Percentiles rank a stretch among this genome's conserved stretches.
These are phyloP conservation scores for Lasiosphaeris hirsuta DNA, from an alignment of 495 filamentous ascomycete genomes.

Conservation along the genomic window DNA sequence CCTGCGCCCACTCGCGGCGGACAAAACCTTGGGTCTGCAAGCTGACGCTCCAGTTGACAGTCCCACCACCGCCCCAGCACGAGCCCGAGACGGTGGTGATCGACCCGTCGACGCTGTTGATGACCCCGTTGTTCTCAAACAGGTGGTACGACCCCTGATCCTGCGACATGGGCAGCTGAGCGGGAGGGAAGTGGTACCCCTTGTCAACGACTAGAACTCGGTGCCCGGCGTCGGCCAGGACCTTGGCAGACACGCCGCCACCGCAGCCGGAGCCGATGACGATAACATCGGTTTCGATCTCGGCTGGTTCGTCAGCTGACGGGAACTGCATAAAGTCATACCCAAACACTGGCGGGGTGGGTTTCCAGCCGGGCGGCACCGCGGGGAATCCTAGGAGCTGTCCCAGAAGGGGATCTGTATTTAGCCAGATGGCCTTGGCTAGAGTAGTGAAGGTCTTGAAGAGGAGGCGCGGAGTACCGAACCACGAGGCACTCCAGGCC, in stretches of 20 bases:
- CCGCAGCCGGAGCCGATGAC: constrained; percentile 87
- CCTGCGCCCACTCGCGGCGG: constrained; percentile 73
- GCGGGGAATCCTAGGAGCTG: constrained; percentile 61
- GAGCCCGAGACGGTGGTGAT: constrained; percentile 63
- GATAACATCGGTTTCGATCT: constrained; percentile 74
- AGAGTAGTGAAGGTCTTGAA: constrained; percentile 55
- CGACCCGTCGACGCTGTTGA: constrained; percentile 60
- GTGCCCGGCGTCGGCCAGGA: constrained; percentile 67
- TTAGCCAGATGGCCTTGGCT: constrained; percentile 56
- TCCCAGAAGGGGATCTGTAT: constrained; percentile 54
- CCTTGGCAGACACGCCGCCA: constrained; percentile 78
- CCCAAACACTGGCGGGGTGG: constrained; percentile 43
- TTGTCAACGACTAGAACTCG: constrained; percentile 82
- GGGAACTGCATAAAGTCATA: constrained; percentile 52
- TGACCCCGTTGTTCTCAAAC: constrained; percentile 57
- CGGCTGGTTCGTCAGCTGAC: constrained; percentile 27
- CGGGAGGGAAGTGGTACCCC: constrained; percentile 65
- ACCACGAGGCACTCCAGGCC: constrained; percentile 55
- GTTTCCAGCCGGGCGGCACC: constrained; percentile 58
- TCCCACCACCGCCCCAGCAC: constrained; percentile 83
- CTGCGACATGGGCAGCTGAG: constrained; percentile 69
- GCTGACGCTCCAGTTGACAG: constrained; percentile 84
- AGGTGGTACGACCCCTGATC: constrained; percentile 55
- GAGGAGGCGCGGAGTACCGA: constrained; percentile 55
- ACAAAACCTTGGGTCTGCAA: constrained; percentile 80